These are phyloP conservation scores for Aureobasidium namibiae DNA, from an alignment of 2,329 filamentous ascomycete species.

Conservation along the genomic window DNA sequence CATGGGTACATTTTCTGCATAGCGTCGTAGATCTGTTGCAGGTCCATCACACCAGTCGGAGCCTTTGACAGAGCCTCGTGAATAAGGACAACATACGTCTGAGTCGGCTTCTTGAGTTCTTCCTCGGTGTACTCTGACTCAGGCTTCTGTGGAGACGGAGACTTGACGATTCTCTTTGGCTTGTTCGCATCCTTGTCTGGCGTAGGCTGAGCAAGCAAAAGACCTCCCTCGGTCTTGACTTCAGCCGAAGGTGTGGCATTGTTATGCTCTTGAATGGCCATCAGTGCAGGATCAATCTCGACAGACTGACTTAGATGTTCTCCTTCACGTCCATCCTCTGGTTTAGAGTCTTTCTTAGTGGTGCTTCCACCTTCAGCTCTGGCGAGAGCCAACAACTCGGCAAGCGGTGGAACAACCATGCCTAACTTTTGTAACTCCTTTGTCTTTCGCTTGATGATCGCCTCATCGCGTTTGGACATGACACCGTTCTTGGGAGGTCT, in stretches of 20 bases:
- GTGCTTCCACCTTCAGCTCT: conserved; percentile 21
- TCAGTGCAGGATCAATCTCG: conserved; percentile 13
- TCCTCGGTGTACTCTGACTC: conserved; percentile 62
- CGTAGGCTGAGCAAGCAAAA: conserved; percentile 4
- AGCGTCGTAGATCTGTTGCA: conserved; percentile 58
- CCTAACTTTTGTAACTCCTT: conserved; percentile 29
- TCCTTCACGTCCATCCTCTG: conserved; percentile 17
- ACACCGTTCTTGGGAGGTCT: conserved; percentile 74
- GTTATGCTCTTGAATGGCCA: conserved; percentile 7
- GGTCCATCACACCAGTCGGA: conserved; percentile 48
- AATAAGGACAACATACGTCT: conserved; percentile 57
- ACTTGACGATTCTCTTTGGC: conserved; percentile 45
- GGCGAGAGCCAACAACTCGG: conserved; percentile 25
- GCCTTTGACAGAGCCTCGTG: conserved; percentile 54
- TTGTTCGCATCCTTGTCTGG: conserved; percentile 24
- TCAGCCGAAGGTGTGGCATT: conserved; percentile 5
- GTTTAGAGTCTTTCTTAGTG: conserved; percentile 14
- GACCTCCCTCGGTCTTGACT: neutral
- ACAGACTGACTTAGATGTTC: conserved; percentile 9
- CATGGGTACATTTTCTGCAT: conserved; percentile 57
- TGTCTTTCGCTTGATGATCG: conserved; percentile 26
- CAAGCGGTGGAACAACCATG: conserved; percentile 21
- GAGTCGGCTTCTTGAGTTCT: conserved; percentile 60
- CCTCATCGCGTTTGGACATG: conserved; percentile 65
- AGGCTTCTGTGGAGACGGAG: conserved; percentile 55